Percentiles rank a stretch among this genome's conserved stretches.
Conservation (phyloP, 2,329 filamentous ascomycete genomes). For the Dactylellina parvicollis region DNA sequence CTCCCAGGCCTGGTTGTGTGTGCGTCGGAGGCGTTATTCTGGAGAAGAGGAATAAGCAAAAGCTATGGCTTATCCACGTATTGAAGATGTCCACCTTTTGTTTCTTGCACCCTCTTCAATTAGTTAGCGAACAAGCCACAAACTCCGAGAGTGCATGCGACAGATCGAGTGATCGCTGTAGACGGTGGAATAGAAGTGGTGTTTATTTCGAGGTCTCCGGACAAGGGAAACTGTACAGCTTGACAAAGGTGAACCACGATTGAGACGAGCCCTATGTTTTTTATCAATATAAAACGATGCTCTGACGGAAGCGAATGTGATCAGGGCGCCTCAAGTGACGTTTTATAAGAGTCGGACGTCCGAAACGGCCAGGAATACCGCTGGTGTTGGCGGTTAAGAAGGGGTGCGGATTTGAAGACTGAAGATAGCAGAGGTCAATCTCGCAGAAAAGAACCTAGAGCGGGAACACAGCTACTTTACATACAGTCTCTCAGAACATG, state of each 20-base stretch:
- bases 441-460: neutral
- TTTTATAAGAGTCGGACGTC: slow-evolving; percentile 14
- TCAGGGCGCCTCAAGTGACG: slow-evolving; percentile 23
- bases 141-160: slow-evolving; percentile 32
- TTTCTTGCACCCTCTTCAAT: slow-evolving; percentile 26
- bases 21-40: slow-evolving; percentile 38
- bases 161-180: slow-evolving; percentile 24
- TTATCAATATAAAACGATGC: slow-evolving; percentile 46
- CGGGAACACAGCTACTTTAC: slow-evolving; percentile 27
- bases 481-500: slow-evolving; percentile 9
- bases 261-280: neutral
- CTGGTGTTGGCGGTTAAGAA: slow-evolving; percentile 1
- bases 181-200: slow-evolving; percentile 18
- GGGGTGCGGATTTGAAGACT: neutral
- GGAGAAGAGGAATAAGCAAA: slow-evolving; percentile 33
- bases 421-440: neutral
- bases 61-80: slow-evolving; percentile 39
- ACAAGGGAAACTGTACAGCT: neutral
- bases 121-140: slow-evolving; percentile 51
- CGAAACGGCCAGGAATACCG: slow-evolving; percentile 4
- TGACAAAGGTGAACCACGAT: neutral
- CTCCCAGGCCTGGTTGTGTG: slow-evolving; percentile 26
- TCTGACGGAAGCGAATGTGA: slow-evolving; percentile 25
- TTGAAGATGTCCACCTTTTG: slow-evolving; percentile 5
- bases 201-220: slow-evolving; percentile 7